Evolutionary conservation across 83 land plant genomes (phyloP).

Genomic region (Thuja plicata): DNA sequence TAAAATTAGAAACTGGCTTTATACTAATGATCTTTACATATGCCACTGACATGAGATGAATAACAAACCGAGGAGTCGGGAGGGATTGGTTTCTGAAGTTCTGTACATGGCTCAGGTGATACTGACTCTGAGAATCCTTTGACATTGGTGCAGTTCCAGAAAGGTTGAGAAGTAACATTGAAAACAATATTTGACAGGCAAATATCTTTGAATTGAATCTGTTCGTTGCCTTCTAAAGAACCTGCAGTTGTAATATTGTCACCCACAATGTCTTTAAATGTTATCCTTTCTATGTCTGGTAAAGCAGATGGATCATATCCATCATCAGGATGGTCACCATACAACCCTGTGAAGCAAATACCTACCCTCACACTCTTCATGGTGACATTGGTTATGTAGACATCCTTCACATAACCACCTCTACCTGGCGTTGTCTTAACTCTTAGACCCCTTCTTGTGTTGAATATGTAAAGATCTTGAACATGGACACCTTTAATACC

Average conservation of each 20-base stretch:
- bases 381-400: slow-evolving; percentile 48
- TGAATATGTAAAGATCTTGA: slow-evolving; percentile 44
- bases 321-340: slow-evolving; percentile 78
- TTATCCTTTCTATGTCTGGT: slow-evolving; percentile 53
- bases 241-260: slow-evolving; percentile 55
- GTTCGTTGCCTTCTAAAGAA: slow-evolving; percentile 53
- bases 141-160: slow-evolving; percentile 75
- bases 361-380: slow-evolving; percentile 56
- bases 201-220: slow-evolving; percentile 40
- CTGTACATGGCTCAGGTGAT: slow-evolving; percentile 44
- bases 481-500: slow-evolving; percentile 66
- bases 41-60: not conserved
- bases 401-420: slow-evolving; percentile 76
- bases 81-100: slow-evolving; percentile 22
- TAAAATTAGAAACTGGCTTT: not conserved
- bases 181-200: slow-evolving; percentile 57
- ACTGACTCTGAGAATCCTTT: slow-evolving; percentile 55
- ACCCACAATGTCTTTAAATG: slow-evolving; percentile 56
- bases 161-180: slow-evolving; percentile 25
- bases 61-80: slow-evolving; percentile 21
- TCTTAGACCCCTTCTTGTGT: slow-evolving; percentile 55
- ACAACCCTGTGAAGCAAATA: slow-evolving; percentile 56
- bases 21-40: not conserved
- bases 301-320: slow-evolving; percentile 56
- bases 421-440: slow-evolving; percentile 75